Evolutionary conservation across 1,139 yeast genomes (phyloP).

Genomic region (Kluyveromyces sp.): DNA sequence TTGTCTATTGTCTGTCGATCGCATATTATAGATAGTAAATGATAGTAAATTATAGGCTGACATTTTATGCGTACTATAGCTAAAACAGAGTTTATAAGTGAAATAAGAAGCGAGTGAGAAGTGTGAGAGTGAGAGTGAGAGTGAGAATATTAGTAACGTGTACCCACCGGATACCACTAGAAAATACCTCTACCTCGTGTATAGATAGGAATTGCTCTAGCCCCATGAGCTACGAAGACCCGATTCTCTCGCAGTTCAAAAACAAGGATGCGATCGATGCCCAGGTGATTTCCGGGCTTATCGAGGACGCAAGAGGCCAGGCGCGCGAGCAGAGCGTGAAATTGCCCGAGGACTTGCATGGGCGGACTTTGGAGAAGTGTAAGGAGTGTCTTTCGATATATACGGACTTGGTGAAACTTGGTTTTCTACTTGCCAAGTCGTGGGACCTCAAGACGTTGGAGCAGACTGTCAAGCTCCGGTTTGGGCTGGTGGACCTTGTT

Average conservation of each 20-base stretch:
- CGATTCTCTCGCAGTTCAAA: conserved; percentile 11
- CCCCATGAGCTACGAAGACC: conserved; percentile 10
- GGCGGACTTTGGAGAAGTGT: conserved; percentile 4
- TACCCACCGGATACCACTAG: too few species aligned
- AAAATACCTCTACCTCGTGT: too few species aligned
- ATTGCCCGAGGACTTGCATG: background rate
- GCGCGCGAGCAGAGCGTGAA: background rate
- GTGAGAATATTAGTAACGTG: too few species aligned
- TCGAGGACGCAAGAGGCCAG: conserved; percentile 5
- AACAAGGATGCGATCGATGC: conserved; percentile 7
- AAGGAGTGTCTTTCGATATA: conserved; percentile 11
- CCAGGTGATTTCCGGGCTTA: conserved; percentile 6
- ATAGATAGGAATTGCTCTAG: too few species aligned
- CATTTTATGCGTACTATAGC: too few species aligned
- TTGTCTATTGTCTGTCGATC: too few species aligned
- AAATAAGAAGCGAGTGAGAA: too few species aligned
- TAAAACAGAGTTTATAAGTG: too few species aligned
- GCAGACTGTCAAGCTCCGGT: conserved; percentile 18
- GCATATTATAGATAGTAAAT: too few species aligned
- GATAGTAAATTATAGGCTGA: too few species aligned
- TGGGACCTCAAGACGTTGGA: conserved; percentile 20
- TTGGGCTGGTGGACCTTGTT: conserved; percentile 11
- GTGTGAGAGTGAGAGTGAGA: too few species aligned
- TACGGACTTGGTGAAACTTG: conserved; percentile 17
- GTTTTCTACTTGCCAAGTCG: conserved; percentile 16